Conservation (phyloP, 192 early-diverging fungal genomes). For the Coemansia sp. region DNA sequence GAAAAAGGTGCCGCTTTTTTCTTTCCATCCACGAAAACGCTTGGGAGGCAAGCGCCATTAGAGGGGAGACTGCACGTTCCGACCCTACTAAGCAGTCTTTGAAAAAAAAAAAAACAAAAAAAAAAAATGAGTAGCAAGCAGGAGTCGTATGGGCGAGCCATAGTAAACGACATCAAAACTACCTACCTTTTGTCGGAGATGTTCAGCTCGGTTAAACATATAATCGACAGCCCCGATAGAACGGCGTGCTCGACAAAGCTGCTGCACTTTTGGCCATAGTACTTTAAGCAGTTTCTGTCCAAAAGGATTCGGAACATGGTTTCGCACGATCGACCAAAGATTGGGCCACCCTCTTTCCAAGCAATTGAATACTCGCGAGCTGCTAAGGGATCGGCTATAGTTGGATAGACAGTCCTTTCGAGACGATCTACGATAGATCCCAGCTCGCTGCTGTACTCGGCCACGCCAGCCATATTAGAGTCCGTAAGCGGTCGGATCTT, state of each 20-base stretch:
- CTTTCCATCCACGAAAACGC: no score
- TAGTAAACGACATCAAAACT: neutral
- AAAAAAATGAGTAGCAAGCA: neutral
- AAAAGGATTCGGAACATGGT: conserved; percentile 29
- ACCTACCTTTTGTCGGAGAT: conserved; percentile 42
- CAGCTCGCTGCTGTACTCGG: neutral
- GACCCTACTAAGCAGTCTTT: no score
- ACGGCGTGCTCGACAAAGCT: conserved; percentile 11
- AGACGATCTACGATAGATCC: neutral
- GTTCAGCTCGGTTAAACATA: conserved; percentile 41
- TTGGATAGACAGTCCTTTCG: conserved; percentile 21
- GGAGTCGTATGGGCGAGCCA: neutral
- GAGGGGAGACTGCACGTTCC: no score
- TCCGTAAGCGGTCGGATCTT: conserved; percentile 13
- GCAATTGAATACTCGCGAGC: conserved; percentile 4
- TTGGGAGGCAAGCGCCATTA: no score
- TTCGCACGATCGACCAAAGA: conserved; percentile 36
- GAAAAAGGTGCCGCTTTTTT: no score
- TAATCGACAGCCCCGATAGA: conserved; percentile 25
- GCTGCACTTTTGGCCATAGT: conserved; percentile 14
- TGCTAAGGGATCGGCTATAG: conserved; percentile 13
- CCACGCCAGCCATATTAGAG: conserved; percentile 12
- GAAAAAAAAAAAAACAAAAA: neutral
- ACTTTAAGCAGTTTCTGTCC: neutral
- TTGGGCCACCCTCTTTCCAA: conserved; percentile 35